Percentiles rank a stretch among this genome's conserved stretches.
These are phyloP conservation scores for Alternaria triticina DNA, from an alignment of 2,329 filamentous ascomycete genomes.

Conservation along the genomic window DNA sequence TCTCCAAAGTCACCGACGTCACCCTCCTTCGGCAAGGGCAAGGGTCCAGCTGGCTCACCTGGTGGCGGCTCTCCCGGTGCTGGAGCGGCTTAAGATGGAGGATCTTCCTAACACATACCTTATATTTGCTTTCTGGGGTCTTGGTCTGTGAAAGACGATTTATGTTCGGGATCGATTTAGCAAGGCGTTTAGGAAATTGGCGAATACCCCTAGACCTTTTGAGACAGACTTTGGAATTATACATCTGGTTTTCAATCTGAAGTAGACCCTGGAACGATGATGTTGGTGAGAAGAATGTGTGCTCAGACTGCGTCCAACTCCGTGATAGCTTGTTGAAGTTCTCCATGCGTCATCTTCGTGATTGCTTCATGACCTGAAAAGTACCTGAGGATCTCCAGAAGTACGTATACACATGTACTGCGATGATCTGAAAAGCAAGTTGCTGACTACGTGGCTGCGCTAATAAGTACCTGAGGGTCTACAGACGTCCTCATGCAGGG, in stretches of 20 bases:
- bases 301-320: not conserved
- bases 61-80: not conserved
- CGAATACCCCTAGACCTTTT: not conserved
- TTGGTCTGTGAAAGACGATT: not conserved
- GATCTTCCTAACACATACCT: too few species aligned
- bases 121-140: not conserved
- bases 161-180: not conserved
- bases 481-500: not conserved
- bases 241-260: not conserved
- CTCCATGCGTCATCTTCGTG: not conserved
- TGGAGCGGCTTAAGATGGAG: not conserved
- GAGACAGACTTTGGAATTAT: not conserved
- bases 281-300: not conserved
- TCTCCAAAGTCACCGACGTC: not conserved
- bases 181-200: not conserved
- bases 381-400: not conserved
- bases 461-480: not conserved
- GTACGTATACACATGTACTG: not conserved
- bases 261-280: not conserved
- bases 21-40: not conserved
- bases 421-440: not conserved
- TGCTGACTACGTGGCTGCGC: not conserved
- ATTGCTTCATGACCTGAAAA: not conserved
- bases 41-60: not conserved
- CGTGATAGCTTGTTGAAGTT: not conserved